Conservation (phyloP, 495 filamentous ascomycete genomes). For the Penicillium ochrochloron region DNA sequence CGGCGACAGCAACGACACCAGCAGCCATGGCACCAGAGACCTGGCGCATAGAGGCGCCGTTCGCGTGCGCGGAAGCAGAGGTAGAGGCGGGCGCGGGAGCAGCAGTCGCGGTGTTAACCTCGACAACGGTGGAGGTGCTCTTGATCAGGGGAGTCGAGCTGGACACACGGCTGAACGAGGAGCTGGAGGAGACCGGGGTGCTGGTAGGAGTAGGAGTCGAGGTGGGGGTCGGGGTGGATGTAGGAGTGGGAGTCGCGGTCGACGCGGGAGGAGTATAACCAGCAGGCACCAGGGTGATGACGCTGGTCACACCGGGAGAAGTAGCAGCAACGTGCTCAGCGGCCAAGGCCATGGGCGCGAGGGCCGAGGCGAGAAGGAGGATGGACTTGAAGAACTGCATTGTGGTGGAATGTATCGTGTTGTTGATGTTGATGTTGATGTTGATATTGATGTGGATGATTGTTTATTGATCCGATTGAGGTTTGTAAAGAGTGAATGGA, state of each 20-base stretch:
- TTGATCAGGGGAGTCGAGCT: conserved; percentile 30
- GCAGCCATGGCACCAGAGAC: conserved; percentile 40
- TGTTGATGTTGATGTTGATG: conserved; percentile 17
- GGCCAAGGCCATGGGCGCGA: conserved; percentile 41
- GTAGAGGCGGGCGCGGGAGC: conserved; percentile 29
- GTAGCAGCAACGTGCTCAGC: conserved; percentile 30
- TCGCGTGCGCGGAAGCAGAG: conserved; percentile 33
- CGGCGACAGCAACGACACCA: conserved; percentile 49
- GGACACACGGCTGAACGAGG: conserved; percentile 23
- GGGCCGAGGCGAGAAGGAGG: conserved; percentile 36
- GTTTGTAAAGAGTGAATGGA: conserved; percentile 42
- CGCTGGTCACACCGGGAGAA: conserved; percentile 29
- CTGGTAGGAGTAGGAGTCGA: conserved; percentile 30
- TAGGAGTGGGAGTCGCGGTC: conserved; percentile 29
- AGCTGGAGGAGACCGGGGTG: conserved; percentile 26
- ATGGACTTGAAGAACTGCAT: conserved; percentile 48
- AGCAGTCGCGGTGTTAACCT: conserved; percentile 8
- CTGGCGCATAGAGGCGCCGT: conserved; percentile 38
- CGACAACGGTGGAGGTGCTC: conserved; percentile 13
- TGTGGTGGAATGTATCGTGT: conserved; percentile 14
- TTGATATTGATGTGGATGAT: conserved; percentile 6
- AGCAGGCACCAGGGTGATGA: conserved; percentile 41
- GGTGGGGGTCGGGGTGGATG: conserved; percentile 20
- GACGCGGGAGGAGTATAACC: conserved; percentile 34
- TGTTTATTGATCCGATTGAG: background rate